Base-by-base conservation (phyloP, 306 rosid genomes). In the Sphenostylis stenocarpa region DNA sequence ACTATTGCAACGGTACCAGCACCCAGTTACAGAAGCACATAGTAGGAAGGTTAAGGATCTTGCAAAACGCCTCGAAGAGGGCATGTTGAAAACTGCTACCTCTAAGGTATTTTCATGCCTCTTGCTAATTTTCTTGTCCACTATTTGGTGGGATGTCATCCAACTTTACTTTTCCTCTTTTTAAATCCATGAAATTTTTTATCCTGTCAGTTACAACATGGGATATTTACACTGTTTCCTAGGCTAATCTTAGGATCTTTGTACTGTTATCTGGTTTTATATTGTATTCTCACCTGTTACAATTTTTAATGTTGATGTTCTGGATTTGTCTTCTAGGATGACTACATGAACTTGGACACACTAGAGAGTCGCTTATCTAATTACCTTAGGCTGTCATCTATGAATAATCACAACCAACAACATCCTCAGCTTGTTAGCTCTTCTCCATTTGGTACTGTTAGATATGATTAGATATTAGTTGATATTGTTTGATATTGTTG, bases 11-110 rank as follows among this genome's bases (percentile, higher is more conserved):
- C 88, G 91, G 71, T 73, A 63, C 3, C 92, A 76, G 38, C 85
- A 63, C 12, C 80, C 82, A 11, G 67, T 81, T 51, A 69, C 74
- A 61, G 99, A 95, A 4, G 3, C 11, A 10, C 77, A 83, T 1
- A 85, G 24, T 52, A 80, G 8, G 78, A 95, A 5, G 86, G 73
- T 83, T 38, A 82, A 48, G 82, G 94, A 90, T 83, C 75, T 95
- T 65, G 92, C 87, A 44, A 92, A 87, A 82, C 95, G 92, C 61
- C 67, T 95, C 70, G 99, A 95, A 84, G 99, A 91, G 88, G 88
- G 84, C 81, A 81, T 92, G 81, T 81, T 89, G 44, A 89, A 75
- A 87, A 33, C 56, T 45, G 92, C 99, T 79, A 26, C 1, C 23
- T 45, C 90, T 24, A 91, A 88, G 99, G 99, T 95, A 49, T 80